Evolutionary conservation across 164 flowering plant genomes (phyloP).

Genomic region (Sextonia rubra): DNA sequence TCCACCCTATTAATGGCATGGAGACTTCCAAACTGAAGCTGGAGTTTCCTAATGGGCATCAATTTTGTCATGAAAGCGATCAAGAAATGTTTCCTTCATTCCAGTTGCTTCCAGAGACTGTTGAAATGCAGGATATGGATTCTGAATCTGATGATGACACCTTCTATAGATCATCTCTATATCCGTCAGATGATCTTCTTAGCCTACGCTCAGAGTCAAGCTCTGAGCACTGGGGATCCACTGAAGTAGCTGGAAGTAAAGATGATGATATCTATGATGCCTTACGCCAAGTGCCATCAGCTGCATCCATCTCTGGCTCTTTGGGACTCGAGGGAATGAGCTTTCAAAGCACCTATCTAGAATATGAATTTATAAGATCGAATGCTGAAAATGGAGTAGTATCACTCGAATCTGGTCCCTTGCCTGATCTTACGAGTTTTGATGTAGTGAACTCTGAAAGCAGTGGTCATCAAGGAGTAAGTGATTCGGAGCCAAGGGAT

Average conservation of each 20-base stretch:
- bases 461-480: slow-evolving; percentile 16
- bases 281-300: slow-evolving; percentile 41
- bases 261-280: slow-evolving; percentile 50
- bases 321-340: slow-evolving; percentile 27
- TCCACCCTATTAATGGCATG: slow-evolving; percentile 51
- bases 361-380: slow-evolving; percentile 13
- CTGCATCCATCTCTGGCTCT: slow-evolving; percentile 44
- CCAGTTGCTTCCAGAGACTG: slow-evolving; percentile 66
- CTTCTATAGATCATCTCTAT: slow-evolving; percentile 73
- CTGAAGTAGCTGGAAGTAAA: slow-evolving; percentile 36
- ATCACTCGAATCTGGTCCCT: slow-evolving; percentile 23
- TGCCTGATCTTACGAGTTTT: slow-evolving; percentile 42
- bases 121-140: slow-evolving; percentile 32
- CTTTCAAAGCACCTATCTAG: slow-evolving; percentile 12
- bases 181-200: slow-evolving; percentile 51
- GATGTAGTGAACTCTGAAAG: slow-evolving; percentile 29
- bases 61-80: slow-evolving; percentile 27
- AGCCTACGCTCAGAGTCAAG: slow-evolving; percentile 58
- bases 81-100: slow-evolving; percentile 69
- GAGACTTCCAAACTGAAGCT: slow-evolving; percentile 58
- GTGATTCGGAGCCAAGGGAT: slow-evolving; percentile 14
- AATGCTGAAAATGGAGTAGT: slow-evolving; percentile 18
- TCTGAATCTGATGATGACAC: slow-evolving; percentile 81
- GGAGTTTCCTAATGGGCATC: slow-evolving; percentile 54
- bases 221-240: slow-evolving; percentile 79